Evolutionary conservation across 2,329 filamentous ascomycete species (phyloP), one percentile per base, ranked within the genome.

Genomic region (Zalaria sp.): DNA sequence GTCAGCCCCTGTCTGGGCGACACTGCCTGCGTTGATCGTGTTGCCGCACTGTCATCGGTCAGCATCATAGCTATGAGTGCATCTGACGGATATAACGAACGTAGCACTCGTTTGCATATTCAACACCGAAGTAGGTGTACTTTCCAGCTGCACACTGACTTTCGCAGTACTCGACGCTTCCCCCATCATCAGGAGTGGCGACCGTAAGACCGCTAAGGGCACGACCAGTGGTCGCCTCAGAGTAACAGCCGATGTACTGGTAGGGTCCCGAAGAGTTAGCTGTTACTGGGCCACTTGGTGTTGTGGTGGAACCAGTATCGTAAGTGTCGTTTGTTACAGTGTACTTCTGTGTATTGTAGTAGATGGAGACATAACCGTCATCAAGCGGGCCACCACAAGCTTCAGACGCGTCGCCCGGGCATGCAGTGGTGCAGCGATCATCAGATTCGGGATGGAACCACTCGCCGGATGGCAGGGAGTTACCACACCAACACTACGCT

Each of bases 321-420:
- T 46, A 47, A 37, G 52, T 41, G 35, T 51, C 50, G 5, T 53
- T 49, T 3, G 47, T 51, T 5, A 48, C 41, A 37, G 52, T 49
- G 34, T 55, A 52, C 26, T 48, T 47, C 18, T 18, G 18, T 18
- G 18, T 18, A 40, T 65, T 60, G 3, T 64, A 65, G 40, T 71
- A 75, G 1, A 74, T 48, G n/a, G 69, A 71, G 40, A 74, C 67
- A 47, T 62, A 73, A 0, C 59, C 46, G 5, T 64, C 65, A 5
- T 60, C 60, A 3, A 31, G 26, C 5, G 25, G 25, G 5, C 71
- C 72, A 39, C 72, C 72, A 35, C 72, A 75, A n/a, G 67, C 58
- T 49, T 73, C 58, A 43, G 65, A 63, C 27, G 68, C 43, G 31
- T 67, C 61, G 1, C 71, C 71, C 0, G 56, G 44, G 44, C 72